A percentile compares a stretch with the other conserved stretches of the same genome.
Evolutionary conservation across 169 alveolate species (phyloP).

Genomic region (Plasmodium billcollinsi): DNA sequence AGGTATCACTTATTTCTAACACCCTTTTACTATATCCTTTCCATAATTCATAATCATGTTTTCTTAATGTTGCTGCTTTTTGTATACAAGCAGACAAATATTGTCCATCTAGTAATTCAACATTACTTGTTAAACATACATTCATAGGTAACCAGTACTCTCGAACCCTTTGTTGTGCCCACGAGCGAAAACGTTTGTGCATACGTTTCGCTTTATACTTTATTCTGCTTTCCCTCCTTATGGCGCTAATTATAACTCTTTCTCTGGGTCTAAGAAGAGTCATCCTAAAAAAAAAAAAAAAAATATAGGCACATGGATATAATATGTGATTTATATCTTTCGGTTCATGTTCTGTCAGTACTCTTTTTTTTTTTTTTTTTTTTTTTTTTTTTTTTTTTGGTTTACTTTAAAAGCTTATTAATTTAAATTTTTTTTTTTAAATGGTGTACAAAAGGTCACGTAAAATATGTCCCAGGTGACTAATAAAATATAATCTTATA

Average conservation of each 20-base stretch:
- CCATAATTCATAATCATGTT: conserved; percentile 87
- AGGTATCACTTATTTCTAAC: conserved; percentile 80
- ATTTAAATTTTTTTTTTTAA: no score
- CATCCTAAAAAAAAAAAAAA: conserved; percentile 56
- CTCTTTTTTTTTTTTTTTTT: not conserved
- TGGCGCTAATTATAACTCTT: conserved; percentile 82
- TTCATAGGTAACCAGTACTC: conserved; percentile 90
- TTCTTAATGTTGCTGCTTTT: conserved; percentile 89
- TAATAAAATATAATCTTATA: no score
- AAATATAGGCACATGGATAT: not conserved
- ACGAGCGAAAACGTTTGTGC: conserved; percentile 90
- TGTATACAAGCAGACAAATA: conserved; percentile 87
- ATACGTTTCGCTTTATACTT: conserved; percentile 85
- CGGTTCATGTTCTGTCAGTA: not conserved
- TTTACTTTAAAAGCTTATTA: not conserved
- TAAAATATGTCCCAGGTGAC: no score
- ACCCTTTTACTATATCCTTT: conserved; percentile 74
- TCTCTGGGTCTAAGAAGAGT: conserved; percentile 87
- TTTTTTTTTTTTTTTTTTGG: not conserved
- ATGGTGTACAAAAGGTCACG: no score
- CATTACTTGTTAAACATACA: conserved; percentile 85
- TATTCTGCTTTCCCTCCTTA: conserved; percentile 85
- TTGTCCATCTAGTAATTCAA: conserved; percentile 86
- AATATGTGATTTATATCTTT: not conserved
- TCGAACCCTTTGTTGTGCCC: conserved; percentile 91